Evolutionary conservation across 371 early-diverging fungal species (phyloP), one percentile per base, ranked within the genome.

Genomic region (Mucor racemosus): DNA sequence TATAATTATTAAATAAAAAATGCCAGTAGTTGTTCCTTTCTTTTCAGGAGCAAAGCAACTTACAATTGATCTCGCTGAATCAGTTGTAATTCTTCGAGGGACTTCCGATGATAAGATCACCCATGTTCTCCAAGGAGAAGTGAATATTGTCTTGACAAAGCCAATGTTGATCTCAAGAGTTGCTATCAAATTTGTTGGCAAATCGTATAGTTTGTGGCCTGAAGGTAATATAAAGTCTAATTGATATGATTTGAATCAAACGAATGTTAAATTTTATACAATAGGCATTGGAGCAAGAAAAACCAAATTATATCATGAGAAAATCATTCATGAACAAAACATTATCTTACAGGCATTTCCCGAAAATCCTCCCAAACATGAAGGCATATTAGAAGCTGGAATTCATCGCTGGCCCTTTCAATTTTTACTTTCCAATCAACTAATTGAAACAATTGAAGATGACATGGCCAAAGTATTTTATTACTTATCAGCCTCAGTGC

Each of bases 51-150:
- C 69, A 55, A 74, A 71, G 31, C 78, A 79, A 53, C 63, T 84
- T 6, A 71, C 76, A 9, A 81, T 84, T 65, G 81, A 81, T 54
- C 73, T 84, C n/a, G 75, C 78, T 4, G 81, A 81, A 62, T 79
- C 84, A 0, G 75, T 84, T 3, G 71, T 84, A 1, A 75, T 77
- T 39, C 64, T 84, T n/a, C 64, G 81, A 41, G 78, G 84, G 1
- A 46, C 59, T 10, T 53, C 78, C 0, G 60, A 61, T n/a, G 78
- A 79, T 42, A 69, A 61, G 33, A 68, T 74, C 0, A 79, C 78
- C 4, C 75, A 76, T 19, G 76, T 77, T 5, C 62, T 84, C 2
- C 68, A 79, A 60, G 84, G 84, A 1, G 81, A 81, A 60, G 78
- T 79, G 7, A 78, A 72, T 50, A 33, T 84, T 35, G 76, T 79